Evolutionary conservation across 768 basidiomycete species (phyloP), one percentile per base, ranked within the genome.

Genomic region (Hydnum rufescens): DNA sequence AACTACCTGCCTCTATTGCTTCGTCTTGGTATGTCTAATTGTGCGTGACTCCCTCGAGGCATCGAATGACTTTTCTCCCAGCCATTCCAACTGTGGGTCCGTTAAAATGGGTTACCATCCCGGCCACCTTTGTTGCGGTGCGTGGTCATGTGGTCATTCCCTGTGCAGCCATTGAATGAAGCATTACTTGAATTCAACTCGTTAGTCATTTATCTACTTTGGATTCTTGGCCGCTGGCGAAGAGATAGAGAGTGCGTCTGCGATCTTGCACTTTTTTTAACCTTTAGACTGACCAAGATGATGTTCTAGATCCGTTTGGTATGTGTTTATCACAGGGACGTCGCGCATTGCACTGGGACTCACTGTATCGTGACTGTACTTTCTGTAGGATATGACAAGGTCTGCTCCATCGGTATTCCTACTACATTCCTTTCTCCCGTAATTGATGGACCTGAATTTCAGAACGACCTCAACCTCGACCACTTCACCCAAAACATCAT

Each of bases 41-140:
- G n/a, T n/a, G n/a, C n/a, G n/a, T n/a, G n/a, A n/a, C n/a, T n/a
- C n/a, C n/a, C n/a, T n/a, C n/a, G n/a, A n/a, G n/a, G n/a, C n/a
- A n/a, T n/a, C n/a, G n/a, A n/a, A 16, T 18, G 13, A 8, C 26
- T 4, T n/a, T 13, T 22, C 3, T 42, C 32, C 26, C 53, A 80
- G 77, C 81, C 81, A 0, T 75, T 78, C 64, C 80, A 82, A 60
- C 71, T 79, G 46, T 76, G 71, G 67, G 57, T 3, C 59, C 71
- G 0, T 61, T 83, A 46, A 63, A 66, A 39, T 82, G 75, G 74
- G 31, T 75, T 26, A 82, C 80, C 0, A 79, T 83, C 54, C 80
- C 80, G 5, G 74, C 70, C 5, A 80, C 76, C 4, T 64, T 70
- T 32, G 60, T 76, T 32, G 61, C 68, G 48, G 77, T 78, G 26